Conservation (phyloP, 2,329 filamentous ascomycete genomes). For the Fusarium nelsonii region DNA sequence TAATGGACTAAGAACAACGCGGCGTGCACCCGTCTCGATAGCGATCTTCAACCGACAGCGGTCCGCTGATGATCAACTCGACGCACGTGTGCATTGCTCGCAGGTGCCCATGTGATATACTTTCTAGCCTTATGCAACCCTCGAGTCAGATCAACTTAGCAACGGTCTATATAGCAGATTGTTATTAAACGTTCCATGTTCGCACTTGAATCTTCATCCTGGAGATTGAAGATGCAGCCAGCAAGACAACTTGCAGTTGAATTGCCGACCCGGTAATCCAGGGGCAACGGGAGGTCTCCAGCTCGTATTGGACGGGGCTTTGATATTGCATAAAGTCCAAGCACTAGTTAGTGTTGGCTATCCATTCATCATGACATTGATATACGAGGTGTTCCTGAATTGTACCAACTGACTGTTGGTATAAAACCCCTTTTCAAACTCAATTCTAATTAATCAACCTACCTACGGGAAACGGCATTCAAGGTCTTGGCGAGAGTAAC, state of each 20-base stretch:
- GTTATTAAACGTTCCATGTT: not conserved
- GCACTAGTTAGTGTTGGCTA: constrained; percentile 6
- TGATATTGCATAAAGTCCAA: constrained; percentile 35
- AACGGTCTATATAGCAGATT: not conserved
- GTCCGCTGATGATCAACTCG: constrained; percentile 34
- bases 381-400: constrained; percentile 16
- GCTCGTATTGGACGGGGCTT: constrained; percentile 33
- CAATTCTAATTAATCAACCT: constrained; percentile 1
- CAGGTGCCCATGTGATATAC: constrained; percentile 15
- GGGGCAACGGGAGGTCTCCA: constrained; percentile 27
- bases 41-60: constrained; percentile 27
- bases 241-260: not conserved
- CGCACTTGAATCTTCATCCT: not conserved
- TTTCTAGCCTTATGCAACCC: not conserved
- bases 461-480: constrained; percentile 12
- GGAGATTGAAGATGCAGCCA: not conserved
- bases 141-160: not conserved
- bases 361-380: constrained; percentile 3
- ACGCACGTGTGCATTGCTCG: constrained; percentile 23
- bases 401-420: not conserved
- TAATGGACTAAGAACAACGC: constrained; percentile 3
- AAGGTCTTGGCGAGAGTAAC: constrained; percentile 22
- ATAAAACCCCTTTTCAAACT: constrained; percentile 2
- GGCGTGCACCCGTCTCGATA: constrained; percentile 1
- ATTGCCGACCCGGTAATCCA: constrained; percentile 31